Conservation (phyloP, 345 rosid genomes). For the Citropsis articulata region DNA sequence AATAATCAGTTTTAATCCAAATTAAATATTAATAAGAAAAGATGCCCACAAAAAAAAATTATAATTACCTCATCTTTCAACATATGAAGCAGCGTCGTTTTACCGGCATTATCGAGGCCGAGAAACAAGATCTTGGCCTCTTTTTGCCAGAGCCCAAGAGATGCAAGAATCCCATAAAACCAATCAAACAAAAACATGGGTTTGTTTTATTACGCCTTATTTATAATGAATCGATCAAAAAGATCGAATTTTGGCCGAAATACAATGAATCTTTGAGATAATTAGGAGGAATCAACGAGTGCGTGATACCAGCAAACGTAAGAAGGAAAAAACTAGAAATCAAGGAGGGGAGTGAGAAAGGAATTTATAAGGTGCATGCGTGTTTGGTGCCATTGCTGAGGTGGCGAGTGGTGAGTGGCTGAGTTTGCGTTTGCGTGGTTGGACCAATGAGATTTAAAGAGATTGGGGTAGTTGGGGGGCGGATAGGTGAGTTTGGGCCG, state of each 20-base stretch:
- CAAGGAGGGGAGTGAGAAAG: neutral
- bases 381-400: neutral
- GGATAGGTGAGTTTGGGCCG: conserved; percentile 3
- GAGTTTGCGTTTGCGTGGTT: neutral
- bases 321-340: neutral
- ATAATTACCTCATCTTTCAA: conserved; percentile 65
- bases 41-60: neutral
- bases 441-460: conserved; percentile 17
- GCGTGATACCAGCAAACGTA: neutral
- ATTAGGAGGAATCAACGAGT: neutral
- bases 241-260: neutral
- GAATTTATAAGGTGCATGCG: neutral
- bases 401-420: conserved; percentile 15
- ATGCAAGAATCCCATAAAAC: conserved; percentile 74
- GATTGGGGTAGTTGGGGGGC: conserved; percentile 14
- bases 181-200: conserved; percentile 72
- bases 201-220: neutral
- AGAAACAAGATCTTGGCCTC: conserved; percentile 85
- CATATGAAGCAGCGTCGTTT: conserved; percentile 85
- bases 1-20: neutral
- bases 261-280: neutral
- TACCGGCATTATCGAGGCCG: conserved; percentile 84
- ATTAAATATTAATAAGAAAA: neutral
- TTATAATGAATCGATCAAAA: neutral
- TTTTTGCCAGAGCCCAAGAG: conserved; percentile 75